Evolutionary conservation across 176 grass and related monocot species (phyloP), one percentile per base, ranked within the genome.

Genomic region (Poa annua): DNA sequence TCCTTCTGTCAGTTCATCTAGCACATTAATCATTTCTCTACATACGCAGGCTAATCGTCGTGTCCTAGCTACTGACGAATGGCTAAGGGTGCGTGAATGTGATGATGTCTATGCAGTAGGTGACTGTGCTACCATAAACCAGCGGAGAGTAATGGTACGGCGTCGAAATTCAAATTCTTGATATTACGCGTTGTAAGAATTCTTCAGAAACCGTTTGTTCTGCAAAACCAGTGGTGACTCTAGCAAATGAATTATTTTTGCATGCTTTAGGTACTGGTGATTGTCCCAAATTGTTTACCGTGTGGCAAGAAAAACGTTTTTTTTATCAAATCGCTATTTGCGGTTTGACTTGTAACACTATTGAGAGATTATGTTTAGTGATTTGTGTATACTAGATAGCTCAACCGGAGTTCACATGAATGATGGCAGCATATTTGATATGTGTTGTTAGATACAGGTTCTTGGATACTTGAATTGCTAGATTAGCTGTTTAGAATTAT

Each of bases 71-170:
- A 99, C 96, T 77, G 93, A 99, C 35, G 96, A 99, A 88, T 99
- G 96, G 93, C 87, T 99, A 71, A 95, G 96, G 86, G 86, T 99
- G 32, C 89, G 0, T 54, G 96, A 92, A 76, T 96, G 93, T 77
- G 77, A 93, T 75, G 83, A 52, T 88, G 93, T 99, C 39, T 96
- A 96, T 69, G 96, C 96, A 41, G 33, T 99, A 87, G 96, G 96
- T 89, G 96, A 99, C 66, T 96, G 93, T 94, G 96, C 96, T 53
- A 99, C 93, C 29, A 93, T 96, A 87, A 85, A 87, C 81, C 96
- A 99, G 73, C 76, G 96, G 71, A 99, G 84, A 96, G 91, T 99
- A 57, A 96, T 99, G 96, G 96, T 96, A 99, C 41, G 80, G 16
- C 53, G 14, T 52, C 13, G 50, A 41, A 70, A 64, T 16, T 64